phyloP scores from a whole-genome alignment of 108 stramenopile species.

The Nannochloropsis salina region DNA sequence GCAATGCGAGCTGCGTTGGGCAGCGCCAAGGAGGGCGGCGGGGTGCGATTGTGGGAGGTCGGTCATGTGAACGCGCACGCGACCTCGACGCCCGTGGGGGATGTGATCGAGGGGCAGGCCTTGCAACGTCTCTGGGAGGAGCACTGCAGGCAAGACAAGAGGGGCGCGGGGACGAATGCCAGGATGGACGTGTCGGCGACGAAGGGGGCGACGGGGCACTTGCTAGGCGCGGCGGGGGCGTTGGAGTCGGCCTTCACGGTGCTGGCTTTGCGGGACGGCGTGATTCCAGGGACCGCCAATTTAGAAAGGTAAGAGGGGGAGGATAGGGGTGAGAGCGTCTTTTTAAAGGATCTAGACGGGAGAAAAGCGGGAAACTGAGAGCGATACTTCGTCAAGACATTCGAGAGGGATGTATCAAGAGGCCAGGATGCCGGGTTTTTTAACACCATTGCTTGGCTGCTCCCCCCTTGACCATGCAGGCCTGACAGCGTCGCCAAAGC shows the following conservation, averaged over 20 bases:
- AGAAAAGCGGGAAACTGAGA: too few species aligned
- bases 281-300: constrained; percentile 75
- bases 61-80: constrained; percentile 93
- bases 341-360: too few species aligned
- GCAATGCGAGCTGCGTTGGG: constrained; percentile 74
- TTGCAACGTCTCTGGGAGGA: constrained; percentile 59
- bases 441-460: too few species aligned
- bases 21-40: constrained; percentile 53
- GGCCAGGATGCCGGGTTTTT: too few species aligned
- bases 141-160: not conserved
- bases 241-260: constrained; percentile 82
- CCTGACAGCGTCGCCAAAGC: not conserved
- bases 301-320: constrained; percentile 74
- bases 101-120: constrained; percentile 75
- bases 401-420: not conserved
- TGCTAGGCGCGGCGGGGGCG: constrained; percentile 86
- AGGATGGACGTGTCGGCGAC: constrained; percentile 67
- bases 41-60: constrained; percentile 52
- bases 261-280: constrained; percentile 59
- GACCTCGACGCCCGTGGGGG: constrained; percentile 90
- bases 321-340: constrained; percentile 62
- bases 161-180: not conserved
- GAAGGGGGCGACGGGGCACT: constrained; percentile 90
- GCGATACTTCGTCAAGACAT: not conserved
- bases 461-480: not conserved